A percentile compares a stretch with the other conserved stretches of the same genome.
Evolutionary conservation across 2,329 filamentous ascomycete species (phyloP).

Genomic region (Paraphoma chrysanthemicola): DNA sequence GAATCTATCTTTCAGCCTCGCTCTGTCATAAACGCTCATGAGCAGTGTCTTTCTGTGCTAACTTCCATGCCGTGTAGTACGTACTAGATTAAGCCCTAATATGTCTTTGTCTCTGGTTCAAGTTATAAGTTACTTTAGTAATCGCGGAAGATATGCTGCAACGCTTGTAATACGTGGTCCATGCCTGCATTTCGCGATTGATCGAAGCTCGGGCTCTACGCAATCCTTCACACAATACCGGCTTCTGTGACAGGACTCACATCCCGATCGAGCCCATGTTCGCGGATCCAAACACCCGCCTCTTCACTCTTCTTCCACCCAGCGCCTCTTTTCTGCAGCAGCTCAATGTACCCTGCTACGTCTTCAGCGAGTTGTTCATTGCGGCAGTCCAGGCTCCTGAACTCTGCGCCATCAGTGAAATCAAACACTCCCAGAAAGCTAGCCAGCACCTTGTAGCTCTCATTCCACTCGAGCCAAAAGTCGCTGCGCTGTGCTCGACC

Average conservation of each 20-base stretch:
- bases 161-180: neutral
- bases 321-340: constrained; percentile 23
- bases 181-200: neutral
- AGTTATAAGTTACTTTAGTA: no score
- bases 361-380: constrained; percentile 23
- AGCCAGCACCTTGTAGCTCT: constrained; percentile 36
- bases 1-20: no score
- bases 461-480: constrained; percentile 48
- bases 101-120: no score
- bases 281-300: constrained; percentile 29
- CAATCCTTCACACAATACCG: neutral
- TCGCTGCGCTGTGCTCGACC: constrained; percentile 52
- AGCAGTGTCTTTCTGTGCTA: no score
- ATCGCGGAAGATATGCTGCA: no score
- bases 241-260: neutral
- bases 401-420: constrained; percentile 26
- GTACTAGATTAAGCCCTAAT: no score
- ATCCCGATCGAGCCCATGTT: constrained; percentile 15
- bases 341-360: constrained; percentile 31
- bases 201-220: neutral
- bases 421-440: constrained; percentile 30
- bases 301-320: constrained; percentile 32
- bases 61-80: no score
- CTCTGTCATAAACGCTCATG: no score
- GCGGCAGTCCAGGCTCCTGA: constrained; percentile 35